A percentile compares a stretch with the other conserved stretches of the same genome.
phyloP scores from a whole-genome alignment of 2,329 filamentous ascomycete species.

The Botryotinia globosa region DNA sequence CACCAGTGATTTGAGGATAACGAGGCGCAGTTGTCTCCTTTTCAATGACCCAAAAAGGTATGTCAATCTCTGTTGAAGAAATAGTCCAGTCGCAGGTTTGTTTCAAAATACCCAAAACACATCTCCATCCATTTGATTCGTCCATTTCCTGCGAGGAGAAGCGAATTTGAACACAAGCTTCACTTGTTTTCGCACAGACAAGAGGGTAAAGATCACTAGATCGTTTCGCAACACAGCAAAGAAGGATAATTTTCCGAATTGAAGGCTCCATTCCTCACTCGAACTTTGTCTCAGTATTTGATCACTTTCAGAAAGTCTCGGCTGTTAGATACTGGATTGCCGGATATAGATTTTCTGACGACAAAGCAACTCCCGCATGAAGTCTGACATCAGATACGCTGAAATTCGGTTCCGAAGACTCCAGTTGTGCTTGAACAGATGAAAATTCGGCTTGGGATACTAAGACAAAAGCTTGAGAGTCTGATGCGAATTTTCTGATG shows the following conservation, averaged over 20 bases:
- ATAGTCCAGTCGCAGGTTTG: neutral
- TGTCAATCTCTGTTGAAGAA: neutral
- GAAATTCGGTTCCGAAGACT: neutral
- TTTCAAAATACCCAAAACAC: neutral
- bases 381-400: constrained; percentile 6
- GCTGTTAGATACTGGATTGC: neutral
- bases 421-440: neutral
- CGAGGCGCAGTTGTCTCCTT: neutral
- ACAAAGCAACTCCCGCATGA: neutral
- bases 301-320: neutral
- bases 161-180: neutral
- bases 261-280: neutral
- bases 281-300: neutral
- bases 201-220: neutral
- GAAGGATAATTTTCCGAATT: neutral
- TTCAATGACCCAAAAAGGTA: neutral
- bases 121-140: neutral
- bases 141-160: too few relatives aligned
- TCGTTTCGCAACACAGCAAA: neutral
- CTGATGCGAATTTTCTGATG: neutral
- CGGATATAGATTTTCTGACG: neutral
- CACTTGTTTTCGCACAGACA: neutral
- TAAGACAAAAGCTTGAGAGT: neutral
- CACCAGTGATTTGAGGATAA: neutral
- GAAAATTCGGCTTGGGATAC: neutral